These are phyloP conservation scores for Oenanthe javanica DNA, from an alignment of 140 eudicot genomes.

Conservation along the genomic window DNA sequence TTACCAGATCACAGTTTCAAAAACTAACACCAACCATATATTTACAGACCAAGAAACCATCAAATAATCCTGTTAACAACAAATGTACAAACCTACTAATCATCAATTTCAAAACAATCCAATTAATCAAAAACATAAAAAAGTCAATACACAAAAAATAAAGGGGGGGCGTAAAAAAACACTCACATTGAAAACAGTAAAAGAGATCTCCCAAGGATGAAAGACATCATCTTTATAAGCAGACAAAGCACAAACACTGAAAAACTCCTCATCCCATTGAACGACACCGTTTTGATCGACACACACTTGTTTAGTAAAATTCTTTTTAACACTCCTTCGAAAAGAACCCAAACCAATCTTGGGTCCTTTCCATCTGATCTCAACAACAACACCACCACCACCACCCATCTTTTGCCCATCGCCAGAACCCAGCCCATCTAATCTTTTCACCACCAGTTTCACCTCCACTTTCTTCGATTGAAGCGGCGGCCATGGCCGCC, in stretches of 20 bases:
- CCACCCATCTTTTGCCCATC: slow-evolving; percentile 16
- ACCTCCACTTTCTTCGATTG: slow-evolving; percentile 45
- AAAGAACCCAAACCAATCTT: slow-evolving; percentile 46
- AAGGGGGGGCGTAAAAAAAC: no score
- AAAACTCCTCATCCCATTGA: slow-evolving; percentile 65
- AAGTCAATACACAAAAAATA: no score
- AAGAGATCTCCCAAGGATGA: slow-evolving; percentile 73
- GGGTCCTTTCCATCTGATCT: slow-evolving; percentile 66
- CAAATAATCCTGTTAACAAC: not conserved
- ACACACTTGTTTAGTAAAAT: slow-evolving; percentile 48
- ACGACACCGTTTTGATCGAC: slow-evolving; percentile 38
- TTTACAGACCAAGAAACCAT: not conserved
- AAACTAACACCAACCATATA: not conserved
- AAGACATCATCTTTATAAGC: slow-evolving; percentile 47
- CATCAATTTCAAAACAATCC: not conserved
- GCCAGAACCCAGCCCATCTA: no score
- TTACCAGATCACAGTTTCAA: not conserved
- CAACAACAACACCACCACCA: slow-evolving; percentile 25
- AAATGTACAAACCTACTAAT: not conserved
- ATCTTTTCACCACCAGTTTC: slow-evolving; percentile 30
- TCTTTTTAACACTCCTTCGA: slow-evolving; percentile 49
- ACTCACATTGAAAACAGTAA: slow-evolving; percentile 65
- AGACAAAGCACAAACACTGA: slow-evolving; percentile 35
- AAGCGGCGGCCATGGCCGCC: slow-evolving; percentile 87
- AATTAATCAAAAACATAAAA: not conserved